These are phyloP conservation scores for Chlamydomonas sp. DNA, from an alignment of 139 green algal genomes.

Conservation along the genomic window DNA sequence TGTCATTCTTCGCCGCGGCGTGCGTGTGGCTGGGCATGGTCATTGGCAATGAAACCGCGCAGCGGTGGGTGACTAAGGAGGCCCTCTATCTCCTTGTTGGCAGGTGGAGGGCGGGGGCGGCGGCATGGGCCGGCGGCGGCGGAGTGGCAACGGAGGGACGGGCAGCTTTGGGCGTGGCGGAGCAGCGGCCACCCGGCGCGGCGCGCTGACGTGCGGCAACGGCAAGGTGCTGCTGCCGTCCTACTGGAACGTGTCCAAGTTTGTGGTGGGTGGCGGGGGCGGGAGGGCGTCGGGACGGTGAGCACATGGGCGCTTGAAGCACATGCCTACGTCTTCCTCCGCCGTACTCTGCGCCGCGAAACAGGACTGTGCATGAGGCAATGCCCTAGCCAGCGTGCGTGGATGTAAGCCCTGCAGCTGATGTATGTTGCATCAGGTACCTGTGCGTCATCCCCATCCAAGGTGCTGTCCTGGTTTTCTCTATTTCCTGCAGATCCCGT, in stretches of 20 bases:
- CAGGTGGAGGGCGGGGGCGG: too few species aligned
- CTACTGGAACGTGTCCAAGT: background rate
- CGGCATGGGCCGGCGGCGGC: background rate
- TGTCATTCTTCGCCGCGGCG: too few species aligned
- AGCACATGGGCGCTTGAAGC: background rate
- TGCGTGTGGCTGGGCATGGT: too few species aligned
- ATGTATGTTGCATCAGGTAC: too few species aligned
- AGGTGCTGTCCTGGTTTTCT: background rate
- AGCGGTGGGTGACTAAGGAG: too few species aligned
- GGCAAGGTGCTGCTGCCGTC: constrained; percentile 14
- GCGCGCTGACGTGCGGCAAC: background rate
- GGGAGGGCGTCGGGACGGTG: background rate
- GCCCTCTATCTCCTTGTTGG: too few species aligned
- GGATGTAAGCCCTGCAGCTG: too few species aligned
- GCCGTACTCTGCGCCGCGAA: background rate
- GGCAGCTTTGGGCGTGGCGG: background rate
- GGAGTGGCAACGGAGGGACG: background rate
- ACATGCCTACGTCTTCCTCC: background rate
- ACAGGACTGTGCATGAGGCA: too few species aligned
- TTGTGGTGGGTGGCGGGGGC: background rate
- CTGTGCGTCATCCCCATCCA: too few species aligned
- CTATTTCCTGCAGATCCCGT: background rate
- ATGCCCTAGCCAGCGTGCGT: too few species aligned
- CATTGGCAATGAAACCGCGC: too few species aligned
- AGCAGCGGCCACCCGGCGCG: background rate